phyloP scores from a whole-genome alignment of 2,329 filamentous ascomycete species.

The Neocucurbitaria cava region DNA sequence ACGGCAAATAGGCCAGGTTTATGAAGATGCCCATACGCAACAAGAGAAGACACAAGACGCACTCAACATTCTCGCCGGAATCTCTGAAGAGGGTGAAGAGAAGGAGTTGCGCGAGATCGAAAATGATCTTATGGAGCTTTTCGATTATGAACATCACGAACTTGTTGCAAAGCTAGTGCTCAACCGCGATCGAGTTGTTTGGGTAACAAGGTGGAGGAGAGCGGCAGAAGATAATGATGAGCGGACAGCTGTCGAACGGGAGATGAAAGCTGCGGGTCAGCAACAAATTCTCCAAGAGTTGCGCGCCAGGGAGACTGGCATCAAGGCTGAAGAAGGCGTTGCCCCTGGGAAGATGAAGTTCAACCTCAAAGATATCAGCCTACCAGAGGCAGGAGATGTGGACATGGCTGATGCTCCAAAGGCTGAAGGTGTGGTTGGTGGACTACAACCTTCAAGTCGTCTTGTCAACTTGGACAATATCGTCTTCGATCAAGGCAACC shows the following conservation, averaged over 20 bases:
- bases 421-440: constrained; percentile 70
- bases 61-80: constrained; percentile 80
- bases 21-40: constrained; percentile 89
- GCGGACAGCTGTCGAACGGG: constrained; percentile 78
- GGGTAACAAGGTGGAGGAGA: constrained; percentile 87
- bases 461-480: constrained; percentile 95
- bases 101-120: constrained; percentile 91
- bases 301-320: constrained; percentile 70
- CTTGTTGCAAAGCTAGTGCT: constrained; percentile 88
- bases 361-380: constrained; percentile 85
- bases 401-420: constrained; percentile 48
- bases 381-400: constrained; percentile 62
- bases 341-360: constrained; percentile 81
- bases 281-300: constrained; percentile 88
- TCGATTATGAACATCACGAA: constrained; percentile 96
- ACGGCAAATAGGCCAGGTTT: constrained; percentile 85
- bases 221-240: constrained; percentile 79
- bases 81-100: constrained; percentile 78
- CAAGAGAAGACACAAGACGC: constrained; percentile 90
- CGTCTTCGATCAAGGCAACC: constrained; percentile 96
- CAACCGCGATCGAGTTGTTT: constrained; percentile 93
- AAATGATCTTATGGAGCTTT: constrained; percentile 97
- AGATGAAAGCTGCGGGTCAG: constrained; percentile 90
- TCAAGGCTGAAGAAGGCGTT: constrained; percentile 61
- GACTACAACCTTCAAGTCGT: constrained; percentile 85